Evolutionary conservation across 73 alveolate species (phyloP), one percentile per base, ranked within the genome.

Genomic region (Tetrahymena borealis): DNA sequence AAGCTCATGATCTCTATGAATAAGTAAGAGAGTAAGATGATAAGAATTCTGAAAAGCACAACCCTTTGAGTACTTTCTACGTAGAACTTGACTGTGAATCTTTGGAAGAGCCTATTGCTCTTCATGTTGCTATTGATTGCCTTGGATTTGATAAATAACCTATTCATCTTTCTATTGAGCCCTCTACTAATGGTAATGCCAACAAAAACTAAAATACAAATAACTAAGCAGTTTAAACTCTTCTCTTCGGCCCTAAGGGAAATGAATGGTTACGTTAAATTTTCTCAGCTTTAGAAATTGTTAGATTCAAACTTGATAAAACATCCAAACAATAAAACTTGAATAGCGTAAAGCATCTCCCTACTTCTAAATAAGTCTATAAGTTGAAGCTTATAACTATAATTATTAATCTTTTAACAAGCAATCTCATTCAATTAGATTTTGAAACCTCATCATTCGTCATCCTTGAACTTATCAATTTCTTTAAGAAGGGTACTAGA

Each of bases 1-100:
- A 97, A 78, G 98, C 99, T 1, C 97, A 97, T 91, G 96, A 96
- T 37, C 41, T 98, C 77, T 96, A 93, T 93, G 93, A 95, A 13
- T 90, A 94, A 78, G 92, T 95, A 77, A 38, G 95, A 39, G 94
- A 91, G 78, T 33, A 78, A 91, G 43, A 60, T 93, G 95, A 37
- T 42, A 78, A 92, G 43, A 78, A 90, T 91, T 91, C 90, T 20
- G 24, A 16, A 96, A 91, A 90, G 79, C 85, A 60, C 38, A 60
- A 32, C 28, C 91, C 97, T 40, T 92, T 98, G 12, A 96, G 99
- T 32, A 96, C 99, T 42, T 96, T 98, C 94, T 97, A 96, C 91
- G 97, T 98, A n/a, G 98, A 96, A 78, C 94, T 98, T 33, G 94
- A 93, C 39, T 39, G 92, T 33, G 97, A 95, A 24, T 90, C 95